Conservation (phyloP, 345 rosid species). For the Gossypium turneri region DNA sequence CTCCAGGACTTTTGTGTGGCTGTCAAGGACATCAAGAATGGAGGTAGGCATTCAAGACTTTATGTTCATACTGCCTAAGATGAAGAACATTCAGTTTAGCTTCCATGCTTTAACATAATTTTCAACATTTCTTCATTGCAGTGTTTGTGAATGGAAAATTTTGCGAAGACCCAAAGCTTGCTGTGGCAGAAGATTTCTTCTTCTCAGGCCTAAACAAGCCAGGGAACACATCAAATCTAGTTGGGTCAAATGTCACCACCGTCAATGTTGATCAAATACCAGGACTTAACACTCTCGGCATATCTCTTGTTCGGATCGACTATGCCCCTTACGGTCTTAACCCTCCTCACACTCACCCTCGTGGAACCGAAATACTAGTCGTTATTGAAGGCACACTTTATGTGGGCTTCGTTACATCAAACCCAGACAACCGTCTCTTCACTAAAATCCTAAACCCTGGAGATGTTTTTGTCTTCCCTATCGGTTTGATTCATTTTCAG, state of each 20-base stretch:
- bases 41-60: background rate
- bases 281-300: constrained; percentile 26
- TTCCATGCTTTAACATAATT: background rate
- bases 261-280: constrained; percentile 15
- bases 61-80: background rate
- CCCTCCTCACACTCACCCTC: constrained; percentile 39
- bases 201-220: constrained; percentile 13
- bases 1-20: constrained; percentile 15
- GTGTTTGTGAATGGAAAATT: constrained; percentile 20
- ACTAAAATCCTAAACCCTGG: constrained; percentile 18
- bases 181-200: constrained; percentile 23
- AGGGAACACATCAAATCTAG: constrained; percentile 13
- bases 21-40: background rate
- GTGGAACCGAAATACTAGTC: constrained; percentile 30
- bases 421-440: constrained; percentile 23
- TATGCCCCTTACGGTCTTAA: constrained; percentile 19
- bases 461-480: constrained; percentile 13
- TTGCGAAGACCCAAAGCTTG: constrained; percentile 18
- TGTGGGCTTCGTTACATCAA: constrained; percentile 34
- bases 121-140: background rate
- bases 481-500: constrained; percentile 13
- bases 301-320: constrained; percentile 24
- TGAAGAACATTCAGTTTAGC: background rate
- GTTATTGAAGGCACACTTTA: constrained; percentile 36
- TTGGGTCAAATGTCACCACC: constrained; percentile 14